Percentiles rank a stretch among this genome's conserved stretches.
Evolutionary conservation across 148 eudicot genomes (phyloP).

Genomic region (Euryodendron excelsum): DNA sequence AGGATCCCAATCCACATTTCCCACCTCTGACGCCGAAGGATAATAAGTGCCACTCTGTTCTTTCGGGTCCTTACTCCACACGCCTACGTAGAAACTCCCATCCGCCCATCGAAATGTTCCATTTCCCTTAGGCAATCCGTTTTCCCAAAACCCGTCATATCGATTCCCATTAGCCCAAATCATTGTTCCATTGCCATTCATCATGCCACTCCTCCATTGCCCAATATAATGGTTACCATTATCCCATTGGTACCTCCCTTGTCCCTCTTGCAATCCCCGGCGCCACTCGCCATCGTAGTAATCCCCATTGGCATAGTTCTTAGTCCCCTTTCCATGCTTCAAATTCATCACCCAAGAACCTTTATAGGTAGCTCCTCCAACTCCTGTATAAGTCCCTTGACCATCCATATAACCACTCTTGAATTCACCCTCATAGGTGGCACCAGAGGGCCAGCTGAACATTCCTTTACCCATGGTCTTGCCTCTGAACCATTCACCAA

Average conservation of each 20-base stretch:
- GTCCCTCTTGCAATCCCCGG: slow-evolving; percentile 24
- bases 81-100: slow-evolving; percentile 25
- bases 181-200: slow-evolving; percentile 26
- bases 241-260: slow-evolving; percentile 25
- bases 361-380: slow-evolving; percentile 25
- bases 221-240: slow-evolving; percentile 29
- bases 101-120: slow-evolving; percentile 26
- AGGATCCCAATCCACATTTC: slow-evolving; percentile 60
- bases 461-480: slow-evolving; percentile 27
- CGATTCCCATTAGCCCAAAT: slow-evolving; percentile 27
- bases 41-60: slow-evolving; percentile 64
- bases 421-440: slow-evolving; percentile 36
- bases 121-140: slow-evolving; percentile 21
- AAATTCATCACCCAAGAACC: slow-evolving; percentile 26
- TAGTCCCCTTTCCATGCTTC: slow-evolving; percentile 27
- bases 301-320: slow-evolving; percentile 29
- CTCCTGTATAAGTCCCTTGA: slow-evolving; percentile 25
- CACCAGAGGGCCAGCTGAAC: slow-evolving; percentile 34
- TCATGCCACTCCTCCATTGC: slow-evolving; percentile 27
- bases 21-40: slow-evolving; percentile 29
- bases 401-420: slow-evolving; percentile 32
- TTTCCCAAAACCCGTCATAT: slow-evolving; percentile 27
- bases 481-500: slow-evolving; percentile 31
- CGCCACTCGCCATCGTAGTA: slow-evolving; percentile 26
- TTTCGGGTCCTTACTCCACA: slow-evolving; percentile 27